phyloP scores from a whole-genome alignment of 2,329 filamentous ascomycete genomes.

The Fusarium miscanthi region DNA sequence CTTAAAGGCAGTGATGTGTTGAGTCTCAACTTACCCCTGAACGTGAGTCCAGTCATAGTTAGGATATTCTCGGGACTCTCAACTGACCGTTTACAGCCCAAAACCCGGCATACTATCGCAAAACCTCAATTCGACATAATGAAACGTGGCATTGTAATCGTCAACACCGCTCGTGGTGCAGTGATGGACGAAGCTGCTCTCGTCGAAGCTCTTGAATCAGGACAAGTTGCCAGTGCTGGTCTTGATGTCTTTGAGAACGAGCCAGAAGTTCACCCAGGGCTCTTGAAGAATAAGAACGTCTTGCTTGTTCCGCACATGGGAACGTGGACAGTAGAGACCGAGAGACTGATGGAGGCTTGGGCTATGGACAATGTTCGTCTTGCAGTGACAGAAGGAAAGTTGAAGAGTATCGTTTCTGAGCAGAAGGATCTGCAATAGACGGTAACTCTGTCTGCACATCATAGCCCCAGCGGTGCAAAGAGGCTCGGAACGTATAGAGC shows the following conservation, averaged over 20 bases:
- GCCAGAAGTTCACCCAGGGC: slow-evolving; percentile 77
- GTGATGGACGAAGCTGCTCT: slow-evolving; percentile 86
- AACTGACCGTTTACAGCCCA: slow-evolving; percentile 49
- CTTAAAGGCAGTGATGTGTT: slow-evolving; percentile 78
- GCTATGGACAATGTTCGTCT: slow-evolving; percentile 75
- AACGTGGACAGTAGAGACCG: slow-evolving; percentile 78
- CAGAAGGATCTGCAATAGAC: slow-evolving; percentile 58
- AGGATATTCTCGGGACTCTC: neutral
- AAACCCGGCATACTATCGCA: slow-evolving; percentile 82
- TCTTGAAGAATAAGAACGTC: slow-evolving; percentile 76
- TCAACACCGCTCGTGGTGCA: slow-evolving; percentile 86
- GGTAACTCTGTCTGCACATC: no score
- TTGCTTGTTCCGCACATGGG: slow-evolving; percentile 88
- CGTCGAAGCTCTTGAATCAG: slow-evolving; percentile 75
- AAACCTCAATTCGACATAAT: slow-evolving; percentile 77
- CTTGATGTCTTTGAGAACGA: slow-evolving; percentile 88
- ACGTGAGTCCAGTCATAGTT: slow-evolving; percentile 64
- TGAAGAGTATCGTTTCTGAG: slow-evolving; percentile 79
- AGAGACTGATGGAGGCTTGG: slow-evolving; percentile 79
- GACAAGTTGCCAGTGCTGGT: slow-evolving; percentile 76
- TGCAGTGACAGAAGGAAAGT: slow-evolving; percentile 69
- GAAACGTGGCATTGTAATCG: slow-evolving; percentile 80
- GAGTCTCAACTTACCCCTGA: slow-evolving; percentile 83
- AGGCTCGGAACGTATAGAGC: neutral
- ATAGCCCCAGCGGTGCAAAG: neutral